Percentiles rank a stretch among this genome's conserved stretches.
These are phyloP conservation scores for Metschnikowia drakensbergensis DNA, from an alignment of 805 yeast species.

Conservation along the genomic window DNA sequence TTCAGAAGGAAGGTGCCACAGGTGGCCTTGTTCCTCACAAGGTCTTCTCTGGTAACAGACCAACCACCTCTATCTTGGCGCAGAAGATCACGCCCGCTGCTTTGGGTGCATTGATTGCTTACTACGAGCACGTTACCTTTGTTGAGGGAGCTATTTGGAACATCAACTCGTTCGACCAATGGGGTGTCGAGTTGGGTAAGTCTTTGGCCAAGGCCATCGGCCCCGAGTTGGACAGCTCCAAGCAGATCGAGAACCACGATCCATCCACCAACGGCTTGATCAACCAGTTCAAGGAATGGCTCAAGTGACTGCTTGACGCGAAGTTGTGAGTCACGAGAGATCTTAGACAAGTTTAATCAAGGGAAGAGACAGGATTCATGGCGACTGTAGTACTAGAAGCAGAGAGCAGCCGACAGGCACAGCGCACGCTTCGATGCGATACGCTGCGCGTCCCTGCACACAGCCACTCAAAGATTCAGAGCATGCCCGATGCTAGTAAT, in stretches of 20 bases:
- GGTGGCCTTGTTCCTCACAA: conserved; percentile 91
- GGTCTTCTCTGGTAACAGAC: conserved; percentile 96
- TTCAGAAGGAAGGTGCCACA: conserved; percentile 83
- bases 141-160: conserved; percentile 99
- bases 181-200: conserved; percentile 99
- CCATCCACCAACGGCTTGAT: conserved; percentile 88
- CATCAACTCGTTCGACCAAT: conserved; percentile 98
- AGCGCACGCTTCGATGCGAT: too few relatives aligned
- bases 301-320: conserved; percentile 17
- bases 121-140: conserved; percentile 96
- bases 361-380: too few relatives aligned
- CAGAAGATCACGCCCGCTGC: conserved; percentile 96
- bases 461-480: neutral
- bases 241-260: conserved; percentile 67
- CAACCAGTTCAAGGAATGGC: conserved; percentile 93
- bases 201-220: conserved; percentile 95
- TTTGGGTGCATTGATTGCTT: conserved; percentile 93
- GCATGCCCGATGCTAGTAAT: neutral
- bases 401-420: too few relatives aligned
- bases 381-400: too few relatives aligned
- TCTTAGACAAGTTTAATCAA: neutral
- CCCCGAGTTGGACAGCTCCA: conserved; percentile 69
- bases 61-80: conserved; percentile 94
- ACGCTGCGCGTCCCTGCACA: conserved; percentile 1
- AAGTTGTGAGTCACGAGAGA: conserved; percentile 1